Percentiles rank a stretch among this genome's conserved stretches.
Conservation (phyloP, 1,139 yeast genomes). For the Blastobotrys raffinosifermentans region DNA sequence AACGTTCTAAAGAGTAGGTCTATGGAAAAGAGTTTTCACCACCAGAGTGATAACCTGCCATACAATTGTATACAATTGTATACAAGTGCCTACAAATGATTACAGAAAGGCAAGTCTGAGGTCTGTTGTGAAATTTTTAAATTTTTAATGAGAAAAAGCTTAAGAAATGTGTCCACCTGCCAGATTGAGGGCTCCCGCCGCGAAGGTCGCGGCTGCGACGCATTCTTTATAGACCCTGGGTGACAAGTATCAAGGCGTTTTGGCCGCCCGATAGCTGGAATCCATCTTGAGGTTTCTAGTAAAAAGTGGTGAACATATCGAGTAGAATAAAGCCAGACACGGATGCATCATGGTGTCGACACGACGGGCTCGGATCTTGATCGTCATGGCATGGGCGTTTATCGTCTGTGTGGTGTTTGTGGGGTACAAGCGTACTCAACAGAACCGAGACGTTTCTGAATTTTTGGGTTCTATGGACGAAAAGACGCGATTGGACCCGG, state of each 20-base stretch:
- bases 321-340: background rate
- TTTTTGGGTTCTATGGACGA: slow-evolving; percentile 22
- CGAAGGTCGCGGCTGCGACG: too few species aligned
- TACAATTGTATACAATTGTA: too few species aligned
- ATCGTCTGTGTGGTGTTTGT: slow-evolving; percentile 22
- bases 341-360: slow-evolving; percentile 22
- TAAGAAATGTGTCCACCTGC: too few species aligned
- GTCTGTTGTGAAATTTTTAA: too few species aligned
- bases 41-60: slow-evolving; percentile 5
- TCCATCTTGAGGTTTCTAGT: too few species aligned
- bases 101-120: slow-evolving; percentile 24
- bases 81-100: slow-evolving; percentile 12
- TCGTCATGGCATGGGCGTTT: slow-evolving; percentile 27
- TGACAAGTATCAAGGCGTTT: too few species aligned
- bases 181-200: too few species aligned
- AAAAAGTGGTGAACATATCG: background rate
- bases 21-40: slow-evolving; percentile 6
- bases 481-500: slow-evolving; percentile 21
- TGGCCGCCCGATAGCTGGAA: too few species aligned
- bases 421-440: slow-evolving; percentile 22
- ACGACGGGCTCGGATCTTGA: slow-evolving; percentile 24
- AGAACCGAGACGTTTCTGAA: slow-evolving; percentile 15
- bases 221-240: too few species aligned
- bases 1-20: background rate
- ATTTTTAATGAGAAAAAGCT: too few species aligned